Conservation (phyloP, 441 rosid genomes). For the Arabidopsis lyrata region DNA sequence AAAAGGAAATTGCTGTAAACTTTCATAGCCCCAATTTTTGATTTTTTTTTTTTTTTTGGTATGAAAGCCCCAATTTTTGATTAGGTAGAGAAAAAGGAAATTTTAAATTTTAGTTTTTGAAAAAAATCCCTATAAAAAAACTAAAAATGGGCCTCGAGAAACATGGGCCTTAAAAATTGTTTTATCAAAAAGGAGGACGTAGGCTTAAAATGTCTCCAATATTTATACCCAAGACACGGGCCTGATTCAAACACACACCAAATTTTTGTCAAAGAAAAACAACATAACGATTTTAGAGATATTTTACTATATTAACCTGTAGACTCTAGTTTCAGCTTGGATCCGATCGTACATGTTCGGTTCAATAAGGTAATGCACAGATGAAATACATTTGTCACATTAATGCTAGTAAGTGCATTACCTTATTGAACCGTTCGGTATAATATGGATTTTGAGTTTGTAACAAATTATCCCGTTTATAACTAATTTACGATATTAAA, state of each 20-base stretch:
- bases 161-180: constrained; percentile 7
- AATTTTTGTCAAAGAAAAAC: not conserved
- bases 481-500: not conserved
- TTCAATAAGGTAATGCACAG: not conserved
- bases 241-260: constrained; percentile 3
- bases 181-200: constrained; percentile 1
- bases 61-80: too few species aligned
- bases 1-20: too few species aligned
- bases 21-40: not conserved
- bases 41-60: too few species aligned
- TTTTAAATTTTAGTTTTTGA: not conserved
- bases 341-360: constrained; percentile 1
- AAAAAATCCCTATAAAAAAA: not conserved
- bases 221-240: not conserved
- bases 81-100: not conserved
- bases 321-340: not conserved
- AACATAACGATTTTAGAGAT: not conserved
- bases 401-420: not conserved
- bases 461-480: not conserved
- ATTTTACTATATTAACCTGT: not conserved
- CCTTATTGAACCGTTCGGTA: too few species aligned
- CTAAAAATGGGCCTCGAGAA: not conserved
- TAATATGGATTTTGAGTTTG: too few species aligned
- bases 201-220: not conserved
- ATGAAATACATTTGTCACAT: constrained; percentile 3